Evolutionary conservation across 1,284 basidiomycete species (phyloP), one percentile per base, ranked within the genome.

Genomic region (Grifola frondosa): DNA sequence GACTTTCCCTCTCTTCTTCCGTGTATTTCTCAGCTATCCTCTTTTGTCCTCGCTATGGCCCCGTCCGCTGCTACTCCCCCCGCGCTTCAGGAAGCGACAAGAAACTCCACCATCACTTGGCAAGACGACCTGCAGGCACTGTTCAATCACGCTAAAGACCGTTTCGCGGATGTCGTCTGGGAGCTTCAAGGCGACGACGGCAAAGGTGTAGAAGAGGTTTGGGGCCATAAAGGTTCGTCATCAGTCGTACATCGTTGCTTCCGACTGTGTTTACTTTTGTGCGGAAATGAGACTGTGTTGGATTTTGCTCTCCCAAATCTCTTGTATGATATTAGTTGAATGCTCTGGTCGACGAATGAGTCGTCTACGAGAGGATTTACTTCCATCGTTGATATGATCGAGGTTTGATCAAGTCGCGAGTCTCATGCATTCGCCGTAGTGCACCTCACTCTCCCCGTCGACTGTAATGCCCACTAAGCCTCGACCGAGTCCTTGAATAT

Each of bases 151-250:
- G 85, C 93, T 19, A 87, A 87, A 63, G 85, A 91, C 47, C 74
- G 89, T 42, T 96, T 92, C 61, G 87, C 88, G n/a, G 94, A 97
- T 70, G 90, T 97, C 40, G 82, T 89, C 13, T 97, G 93, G 93
- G 84, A 90, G 63, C 71, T 88, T 17, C 65, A 67, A 13, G 67
- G 65, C 34, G 77, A 81, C 20, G 66, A 69, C 32, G 65, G 68
- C 20, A 67, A 71, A 23, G 58, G 67, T 9, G 61, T 66, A 26
- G 80, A 85, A 37, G 80, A 84, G 48, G 78, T 94, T 13, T 91
- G 87, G 81, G 91, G 89, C 1, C 92, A 96, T 67, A 95, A 96
- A 77, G 91, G 91, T 91, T 15, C 6, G 37, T 35, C 6, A 22
- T 15, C 39, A 15, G 8, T 35, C 28, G 12, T 6, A 6, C 23